Conservation (phyloP, 2,329 filamentous ascomycete species). For the Tolypocladium ovalisporum region DNA sequence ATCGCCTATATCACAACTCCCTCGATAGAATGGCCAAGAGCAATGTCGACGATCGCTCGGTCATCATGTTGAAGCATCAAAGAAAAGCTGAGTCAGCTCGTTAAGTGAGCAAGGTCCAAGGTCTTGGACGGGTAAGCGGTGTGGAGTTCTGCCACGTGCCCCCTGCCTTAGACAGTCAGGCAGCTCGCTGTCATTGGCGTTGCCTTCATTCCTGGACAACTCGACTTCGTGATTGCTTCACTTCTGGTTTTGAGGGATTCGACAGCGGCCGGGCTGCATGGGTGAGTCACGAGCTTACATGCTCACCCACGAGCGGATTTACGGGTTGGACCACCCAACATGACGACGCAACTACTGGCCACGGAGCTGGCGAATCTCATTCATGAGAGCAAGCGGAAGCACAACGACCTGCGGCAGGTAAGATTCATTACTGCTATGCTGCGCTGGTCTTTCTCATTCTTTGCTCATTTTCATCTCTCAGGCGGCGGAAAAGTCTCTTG, state of each 20-base stretch:
- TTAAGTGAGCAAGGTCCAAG: background rate
- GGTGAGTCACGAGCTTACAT: constrained; percentile 9
- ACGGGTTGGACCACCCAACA: constrained; percentile 32
- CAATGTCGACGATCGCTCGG: background rate
- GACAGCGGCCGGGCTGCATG: constrained; percentile 13
- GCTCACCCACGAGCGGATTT: constrained; percentile 13
- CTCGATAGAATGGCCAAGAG: background rate
- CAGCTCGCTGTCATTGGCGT: background rate
- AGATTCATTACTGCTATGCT: constrained; percentile 12
- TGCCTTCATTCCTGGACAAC: background rate
- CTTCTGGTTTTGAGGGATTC: background rate
- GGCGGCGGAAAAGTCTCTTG: constrained; percentile 88
- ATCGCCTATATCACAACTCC: background rate
- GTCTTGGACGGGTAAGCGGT: background rate
- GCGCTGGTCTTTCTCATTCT: background rate
- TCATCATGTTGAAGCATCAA: background rate
- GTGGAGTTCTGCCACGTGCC: constrained; percentile 2
- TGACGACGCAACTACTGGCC: constrained; percentile 85
- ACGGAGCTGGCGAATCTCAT: constrained; percentile 84
- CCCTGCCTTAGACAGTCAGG: background rate
- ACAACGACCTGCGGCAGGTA: constrained; percentile 78
- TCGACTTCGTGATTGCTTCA: background rate
- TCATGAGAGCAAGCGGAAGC: constrained; percentile 91
- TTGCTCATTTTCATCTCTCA: constrained; percentile 19
- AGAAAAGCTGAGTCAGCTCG: background rate